These are phyloP conservation scores for Brettanomyces sp. DNA, from an alignment of 805 yeast genomes.

Conservation along the genomic window DNA sequence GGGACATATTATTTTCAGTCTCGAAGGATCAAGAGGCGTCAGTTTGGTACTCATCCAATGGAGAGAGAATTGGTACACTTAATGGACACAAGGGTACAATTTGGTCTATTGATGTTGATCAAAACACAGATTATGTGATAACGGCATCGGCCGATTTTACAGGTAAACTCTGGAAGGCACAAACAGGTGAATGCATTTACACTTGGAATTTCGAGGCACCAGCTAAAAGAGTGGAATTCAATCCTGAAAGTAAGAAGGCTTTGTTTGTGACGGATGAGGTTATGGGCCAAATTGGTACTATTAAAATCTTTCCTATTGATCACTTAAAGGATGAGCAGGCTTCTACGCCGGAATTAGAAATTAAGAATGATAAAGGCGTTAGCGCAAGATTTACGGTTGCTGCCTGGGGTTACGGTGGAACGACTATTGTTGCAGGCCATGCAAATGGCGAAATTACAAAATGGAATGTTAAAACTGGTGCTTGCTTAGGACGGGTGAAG, in stretches of 20 bases:
- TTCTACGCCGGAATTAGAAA: slow-evolving; percentile 48
- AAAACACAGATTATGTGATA: slow-evolving; percentile 54
- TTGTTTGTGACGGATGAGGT: slow-evolving; percentile 82
- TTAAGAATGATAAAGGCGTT: slow-evolving; percentile 43
- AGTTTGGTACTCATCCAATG: slow-evolving; percentile 91
- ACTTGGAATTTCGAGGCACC: slow-evolving; percentile 75
- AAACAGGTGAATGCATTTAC: slow-evolving; percentile 65
- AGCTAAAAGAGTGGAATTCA: slow-evolving; percentile 83
- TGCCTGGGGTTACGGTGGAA: slow-evolving; percentile 74
- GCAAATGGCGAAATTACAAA: slow-evolving; percentile 79
- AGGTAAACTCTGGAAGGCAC: slow-evolving; percentile 75
- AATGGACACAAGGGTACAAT: slow-evolving; percentile 88
- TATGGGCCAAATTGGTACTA: slow-evolving; percentile 80
- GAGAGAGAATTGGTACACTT: slow-evolving; percentile 93
- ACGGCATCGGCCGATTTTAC: slow-evolving; percentile 91
- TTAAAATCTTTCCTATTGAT: slow-evolving; percentile 56
- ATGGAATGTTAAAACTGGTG: slow-evolving; percentile 70
- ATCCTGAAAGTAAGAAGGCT: slow-evolving; percentile 59
- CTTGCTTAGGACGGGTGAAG: slow-evolving; percentile 44
- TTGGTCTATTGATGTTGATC: slow-evolving; percentile 86
- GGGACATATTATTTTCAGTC: slow-evolving; percentile 85
- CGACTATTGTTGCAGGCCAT: slow-evolving; percentile 76
- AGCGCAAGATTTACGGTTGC: slow-evolving; percentile 61
- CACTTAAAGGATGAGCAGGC: slow-evolving; percentile 35
- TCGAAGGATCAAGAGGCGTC: slow-evolving; percentile 87